Conservation (phyloP, 2,329 filamentous ascomycete genomes). For the Juglanconis sp. region DNA sequence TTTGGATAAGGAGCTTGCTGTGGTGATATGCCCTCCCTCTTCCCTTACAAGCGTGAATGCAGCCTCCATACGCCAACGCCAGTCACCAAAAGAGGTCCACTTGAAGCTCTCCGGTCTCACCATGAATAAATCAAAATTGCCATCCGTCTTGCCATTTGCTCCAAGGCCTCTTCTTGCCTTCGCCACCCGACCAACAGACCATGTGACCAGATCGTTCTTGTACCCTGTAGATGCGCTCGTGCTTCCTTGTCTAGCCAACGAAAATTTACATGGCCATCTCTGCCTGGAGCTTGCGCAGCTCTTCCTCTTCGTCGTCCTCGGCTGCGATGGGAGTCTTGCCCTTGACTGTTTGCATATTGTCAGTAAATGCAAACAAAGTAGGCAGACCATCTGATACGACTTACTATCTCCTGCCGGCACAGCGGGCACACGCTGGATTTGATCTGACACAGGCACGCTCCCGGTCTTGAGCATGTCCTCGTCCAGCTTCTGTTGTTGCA, state of each 20-base stretch:
- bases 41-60: conserved; percentile 9
- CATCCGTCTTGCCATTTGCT: not conserved
- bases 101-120: not conserved
- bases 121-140: not conserved
- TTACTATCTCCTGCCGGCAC: conserved; percentile 73
- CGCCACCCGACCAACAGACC: not conserved
- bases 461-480: conserved; percentile 91
- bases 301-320: conserved; percentile 94
- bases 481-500: conserved; percentile 82
- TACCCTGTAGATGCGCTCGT: not conserved
- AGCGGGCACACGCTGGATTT: conserved; percentile 72
- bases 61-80: conserved; percentile 17
- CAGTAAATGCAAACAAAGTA: not conserved
- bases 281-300: conserved; percentile 86
- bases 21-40: not conserved
- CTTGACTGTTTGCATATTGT: conserved; percentile 39
- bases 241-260: not conserved
- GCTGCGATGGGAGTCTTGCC: conserved; percentile 43
- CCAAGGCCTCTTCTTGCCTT: not conserved
- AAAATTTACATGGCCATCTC: conserved; percentile 86
- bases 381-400: conserved; percentile 33
- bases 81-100: conserved; percentile 4
- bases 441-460: conserved; percentile 75
- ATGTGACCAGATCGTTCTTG: not conserved
- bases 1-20: conserved; percentile 10